phyloP scores from a whole-genome alignment of 1,284 basidiomycete genomes.

The Naganishia sp. region DNA sequence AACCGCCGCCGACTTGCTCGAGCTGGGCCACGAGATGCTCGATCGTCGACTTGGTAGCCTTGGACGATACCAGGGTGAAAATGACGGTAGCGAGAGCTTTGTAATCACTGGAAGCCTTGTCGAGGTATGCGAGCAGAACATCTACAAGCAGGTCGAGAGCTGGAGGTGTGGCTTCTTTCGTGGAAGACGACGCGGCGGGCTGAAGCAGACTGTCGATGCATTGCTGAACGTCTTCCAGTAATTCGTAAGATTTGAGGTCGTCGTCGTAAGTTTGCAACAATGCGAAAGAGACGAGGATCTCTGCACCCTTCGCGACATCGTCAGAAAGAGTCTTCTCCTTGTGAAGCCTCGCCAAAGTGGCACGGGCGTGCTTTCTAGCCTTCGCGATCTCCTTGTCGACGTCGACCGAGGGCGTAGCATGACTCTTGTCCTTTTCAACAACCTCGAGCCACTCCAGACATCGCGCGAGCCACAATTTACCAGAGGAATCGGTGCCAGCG shows the following conservation, averaged over 20 bases:
- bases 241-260: constrained; percentile 60
- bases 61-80: constrained; percentile 72
- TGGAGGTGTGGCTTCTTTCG: constrained; percentile 51
- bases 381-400: constrained; percentile 62
- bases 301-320: constrained; percentile 62
- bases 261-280: constrained; percentile 71
- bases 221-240: constrained; percentile 61
- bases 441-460: constrained; percentile 64
- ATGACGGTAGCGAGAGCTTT: constrained; percentile 77
- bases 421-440: constrained; percentile 68
- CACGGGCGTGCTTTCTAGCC: constrained; percentile 59
- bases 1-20: constrained; percentile 57
- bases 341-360: constrained; percentile 58
- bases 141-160: constrained; percentile 86
- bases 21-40: constrained; percentile 85
- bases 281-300: constrained; percentile 69
- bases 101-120: constrained; percentile 79
- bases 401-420: constrained; percentile 63
- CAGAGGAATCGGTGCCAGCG: constrained; percentile 66
- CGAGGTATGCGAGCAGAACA: constrained; percentile 81
- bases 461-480: constrained; percentile 77
- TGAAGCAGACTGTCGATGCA: constrained; percentile 41
- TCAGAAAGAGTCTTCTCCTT: constrained; percentile 52
- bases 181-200: constrained; percentile 56
- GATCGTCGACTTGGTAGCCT: constrained; percentile 72